Evolutionary conservation across 225 moss, liverwort and hornwort species (phyloP), one percentile per base, ranked within the genome.

Genomic region (Neckera pumila): DNA sequence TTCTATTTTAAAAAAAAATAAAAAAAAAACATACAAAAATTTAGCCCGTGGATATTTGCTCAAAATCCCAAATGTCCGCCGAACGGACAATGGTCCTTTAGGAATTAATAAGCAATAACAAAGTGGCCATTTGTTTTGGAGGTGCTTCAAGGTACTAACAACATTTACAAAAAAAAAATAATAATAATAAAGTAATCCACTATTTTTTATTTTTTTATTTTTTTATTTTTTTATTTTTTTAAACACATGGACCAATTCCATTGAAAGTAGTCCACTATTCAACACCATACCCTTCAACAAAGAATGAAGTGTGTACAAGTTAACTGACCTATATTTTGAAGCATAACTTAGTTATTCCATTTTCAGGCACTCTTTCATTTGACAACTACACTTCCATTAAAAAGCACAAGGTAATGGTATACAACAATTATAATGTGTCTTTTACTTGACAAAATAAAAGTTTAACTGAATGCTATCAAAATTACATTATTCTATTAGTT

Each of bases 341-440:
- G 4, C 0, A 38, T 23, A 69, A 4, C 1, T 69, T 69, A 23
- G 4, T 70, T 14, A 8, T 25, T 40, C 5, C 15, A 26, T 15
- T 42, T 42, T 42, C 1, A 27, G 3, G 8, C 10, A 14, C 40
- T 4, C 0, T 38, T 9, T 42, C 15, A 9, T 71, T 71, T 27
- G 26, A 42, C 20, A 42, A 15, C 15, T 26, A 71, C 14, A 71
- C 8, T 26, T 71, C 2, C 2, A 25, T 40, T 70, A 25, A 2
- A 40, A 38, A 71, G 2, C 5, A 42, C 0, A 0, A 0, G 1
- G 1, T 26, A 15, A 70, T 40, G 5, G 15, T 13, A 3, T 70
- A 40, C 3, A 2, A 42, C 38, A 26, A 27, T 43, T 43, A 9
- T 9, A 16, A 42, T 27, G 16, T 42, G 2, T 27, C 27, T 2